Conservation (phyloP, 352 stramenopile genomes). For the Phytophthora nicotianae region DNA sequence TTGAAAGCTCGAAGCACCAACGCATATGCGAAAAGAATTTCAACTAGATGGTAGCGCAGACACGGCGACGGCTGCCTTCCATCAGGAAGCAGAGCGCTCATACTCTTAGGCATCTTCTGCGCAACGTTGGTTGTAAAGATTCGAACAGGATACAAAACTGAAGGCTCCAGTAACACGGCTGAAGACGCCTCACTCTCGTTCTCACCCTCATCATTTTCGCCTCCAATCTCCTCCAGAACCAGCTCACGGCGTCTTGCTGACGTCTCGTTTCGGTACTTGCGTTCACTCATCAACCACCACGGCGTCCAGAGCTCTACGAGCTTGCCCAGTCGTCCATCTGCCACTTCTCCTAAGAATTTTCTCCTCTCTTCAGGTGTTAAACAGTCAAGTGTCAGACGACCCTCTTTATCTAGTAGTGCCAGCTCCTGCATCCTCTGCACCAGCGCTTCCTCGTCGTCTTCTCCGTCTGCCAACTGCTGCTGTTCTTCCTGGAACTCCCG, state of each 20-base stretch:
- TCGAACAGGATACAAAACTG: conserved; percentile 46
- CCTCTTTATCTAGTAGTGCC: conserved; percentile 44
- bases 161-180: conserved; percentile 2
- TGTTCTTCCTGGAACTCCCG: conserved; percentile 63
- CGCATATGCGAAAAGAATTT: conserved; percentile 74
- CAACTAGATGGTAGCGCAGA: conserved; percentile 65
- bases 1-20: conserved; percentile 79
- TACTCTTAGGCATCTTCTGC: conserved; percentile 38
- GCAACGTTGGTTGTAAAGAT: conserved; percentile 55
- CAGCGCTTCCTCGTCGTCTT: conserved; percentile 38
- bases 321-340: conserved; percentile 64
- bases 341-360: conserved; percentile 69
- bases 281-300: conserved; percentile 64
- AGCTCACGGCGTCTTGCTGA: conserved; percentile 40
- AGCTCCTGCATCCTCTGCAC: conserved; percentile 55
- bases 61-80: conserved; percentile 40
- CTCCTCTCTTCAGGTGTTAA: conserved; percentile 63
- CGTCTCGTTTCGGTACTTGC: conserved; percentile 63
- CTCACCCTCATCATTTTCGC: conserved; percentile 7
- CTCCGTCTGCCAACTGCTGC: conserved; percentile 12
- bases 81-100: conserved; percentile 40
- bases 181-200: conserved; percentile 4
- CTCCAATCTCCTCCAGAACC: conserved; percentile 53
- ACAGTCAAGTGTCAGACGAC: conserved; percentile 60
- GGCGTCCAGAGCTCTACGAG: conserved; percentile 71